Percentiles rank a stretch among this genome's conserved stretches.
Evolutionary conservation across 2,329 filamentous ascomycete species (phyloP).

Genomic region (Trichoderma oligosporum): DNA sequence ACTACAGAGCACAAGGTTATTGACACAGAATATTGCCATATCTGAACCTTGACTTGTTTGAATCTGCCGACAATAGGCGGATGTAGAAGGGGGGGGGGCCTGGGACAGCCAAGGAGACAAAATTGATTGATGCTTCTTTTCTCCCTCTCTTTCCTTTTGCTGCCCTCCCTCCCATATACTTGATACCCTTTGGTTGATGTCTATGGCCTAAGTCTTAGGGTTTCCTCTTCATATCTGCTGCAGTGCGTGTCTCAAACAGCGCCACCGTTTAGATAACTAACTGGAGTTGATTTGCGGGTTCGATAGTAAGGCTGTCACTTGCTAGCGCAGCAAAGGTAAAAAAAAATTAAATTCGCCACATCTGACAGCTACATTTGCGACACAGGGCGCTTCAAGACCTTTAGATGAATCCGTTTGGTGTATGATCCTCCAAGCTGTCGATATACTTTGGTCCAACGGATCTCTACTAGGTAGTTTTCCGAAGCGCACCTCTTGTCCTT

Average conservation of each 20-base stretch:
- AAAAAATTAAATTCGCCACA: neutral
- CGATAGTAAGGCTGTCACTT: neutral
- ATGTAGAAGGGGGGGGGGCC: neutral
- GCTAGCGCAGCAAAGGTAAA: neutral
- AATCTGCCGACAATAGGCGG: too few species aligned
- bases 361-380: slow-evolving; percentile 5
- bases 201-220: neutral
- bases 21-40: too few species aligned
- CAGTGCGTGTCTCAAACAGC: slow-evolving; percentile 1
- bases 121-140: too few species aligned
- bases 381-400: neutral
- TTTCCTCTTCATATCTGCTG: neutral
- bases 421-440: too few species aligned
- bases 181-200: neutral
- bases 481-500: neutral
- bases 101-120: neutral
- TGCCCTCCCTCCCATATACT: neutral
- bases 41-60: too few species aligned
- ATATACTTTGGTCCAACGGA: too few species aligned
- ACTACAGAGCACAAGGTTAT: too few species aligned
- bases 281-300: too few species aligned
- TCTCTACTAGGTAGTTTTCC: too few species aligned
- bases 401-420: neutral
- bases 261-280: too few species aligned
- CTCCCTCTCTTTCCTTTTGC: neutral